Conservation (phyloP, 345 rosid species). For the Eutrema heterophyllum region DNA sequence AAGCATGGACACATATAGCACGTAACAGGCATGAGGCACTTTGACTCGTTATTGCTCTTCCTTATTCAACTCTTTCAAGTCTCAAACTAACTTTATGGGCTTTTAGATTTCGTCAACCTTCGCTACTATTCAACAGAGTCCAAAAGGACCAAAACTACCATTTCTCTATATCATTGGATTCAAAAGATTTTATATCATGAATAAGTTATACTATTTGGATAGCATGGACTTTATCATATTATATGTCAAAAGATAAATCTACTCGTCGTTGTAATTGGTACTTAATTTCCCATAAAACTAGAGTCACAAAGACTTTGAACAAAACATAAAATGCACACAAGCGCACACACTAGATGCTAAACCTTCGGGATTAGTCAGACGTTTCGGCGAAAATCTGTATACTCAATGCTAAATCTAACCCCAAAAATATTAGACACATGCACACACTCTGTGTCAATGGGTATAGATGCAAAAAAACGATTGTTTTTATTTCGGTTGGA, state of each 20-base stretch:
- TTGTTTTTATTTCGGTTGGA: background rate
- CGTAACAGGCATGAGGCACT: slow-evolving; percentile 18
- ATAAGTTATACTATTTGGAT: background rate
- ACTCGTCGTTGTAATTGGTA: background rate
- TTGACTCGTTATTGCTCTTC: slow-evolving; percentile 10
- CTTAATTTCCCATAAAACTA: background rate
- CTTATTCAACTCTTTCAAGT: slow-evolving; percentile 4
- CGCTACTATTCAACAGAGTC: background rate
- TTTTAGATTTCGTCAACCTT: slow-evolving; percentile 16
- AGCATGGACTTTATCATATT: slow-evolving; percentile 1
- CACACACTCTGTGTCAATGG: too few species aligned
- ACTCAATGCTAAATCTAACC: background rate
- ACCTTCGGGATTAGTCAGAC: too few species aligned
- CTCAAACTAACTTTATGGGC: slow-evolving; percentile 3
- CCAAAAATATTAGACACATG: too few species aligned
- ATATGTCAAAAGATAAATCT: background rate
- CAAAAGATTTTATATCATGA: background rate
- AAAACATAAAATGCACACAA: background rate
- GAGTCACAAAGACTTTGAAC: background rate
- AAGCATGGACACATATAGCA: slow-evolving; percentile 10
- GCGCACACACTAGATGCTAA: background rate
- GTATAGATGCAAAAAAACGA: too few species aligned
- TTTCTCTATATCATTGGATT: background rate
- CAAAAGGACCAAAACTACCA: background rate
- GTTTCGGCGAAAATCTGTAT: too few species aligned